phyloP scores from a whole-genome alignment of 1,139 yeast genomes.

The Lodderomyces beijingensis region DNA sequence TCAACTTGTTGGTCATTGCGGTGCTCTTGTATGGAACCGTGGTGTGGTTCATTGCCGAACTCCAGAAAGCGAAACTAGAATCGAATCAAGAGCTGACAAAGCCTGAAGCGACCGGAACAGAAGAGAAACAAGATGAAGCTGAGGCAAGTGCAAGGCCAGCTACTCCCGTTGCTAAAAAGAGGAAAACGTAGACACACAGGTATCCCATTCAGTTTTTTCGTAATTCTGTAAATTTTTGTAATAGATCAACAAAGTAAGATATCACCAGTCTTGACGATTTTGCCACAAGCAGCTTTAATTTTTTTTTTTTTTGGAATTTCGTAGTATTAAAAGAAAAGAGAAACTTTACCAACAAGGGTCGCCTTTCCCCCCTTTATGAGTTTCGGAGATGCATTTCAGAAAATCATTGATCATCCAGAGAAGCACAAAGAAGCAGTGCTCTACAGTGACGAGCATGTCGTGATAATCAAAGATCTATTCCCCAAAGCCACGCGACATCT shows the following conservation, averaged over 20 bases:
- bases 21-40: conserved; percentile 70
- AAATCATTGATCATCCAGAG: conserved; percentile 30
- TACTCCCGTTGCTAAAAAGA: too few relatives aligned
- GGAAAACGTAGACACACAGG: conserved; percentile 7
- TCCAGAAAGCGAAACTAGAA: conserved; percentile 46
- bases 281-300: too few relatives aligned
- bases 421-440: conserved; percentile 22
- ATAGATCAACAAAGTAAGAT: too few relatives aligned
- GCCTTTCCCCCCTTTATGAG: too few relatives aligned
- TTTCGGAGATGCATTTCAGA: conserved; percentile 31
- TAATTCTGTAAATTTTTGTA: neutral
- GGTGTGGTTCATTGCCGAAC: conserved; percentile 82
- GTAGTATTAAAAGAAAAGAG: conserved; percentile 2
- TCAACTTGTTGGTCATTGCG: conserved; percentile 69
- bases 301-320: too few relatives aligned
- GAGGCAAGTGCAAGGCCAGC: conserved; percentile 1
- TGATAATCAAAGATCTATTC: conserved; percentile 55
- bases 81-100: conserved; percentile 18
- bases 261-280: too few relatives aligned
- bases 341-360: conserved; percentile 1
- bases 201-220: neutral
- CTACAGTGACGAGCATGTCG: conserved; percentile 47
- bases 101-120: too few relatives aligned
- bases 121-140: conserved; percentile 9
- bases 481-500: conserved; percentile 65